Evolutionary conservation across 768 basidiomycete species (phyloP).

Genomic region (Boletus pseudo-olivaceus): DNA sequence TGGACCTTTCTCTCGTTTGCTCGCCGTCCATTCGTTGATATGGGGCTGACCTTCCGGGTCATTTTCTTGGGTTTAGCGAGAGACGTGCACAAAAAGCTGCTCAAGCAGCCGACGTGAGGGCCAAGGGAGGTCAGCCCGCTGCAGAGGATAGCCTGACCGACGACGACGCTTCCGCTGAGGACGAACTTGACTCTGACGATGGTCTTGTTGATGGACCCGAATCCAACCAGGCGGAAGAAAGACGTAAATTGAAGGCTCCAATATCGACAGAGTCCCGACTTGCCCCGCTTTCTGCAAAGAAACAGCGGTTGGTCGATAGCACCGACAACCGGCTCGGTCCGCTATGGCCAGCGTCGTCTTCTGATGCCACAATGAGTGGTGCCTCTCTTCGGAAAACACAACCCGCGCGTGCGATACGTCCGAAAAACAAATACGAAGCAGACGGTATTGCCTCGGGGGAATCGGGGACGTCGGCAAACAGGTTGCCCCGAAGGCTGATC

Average conservation of each 20-base stretch:
- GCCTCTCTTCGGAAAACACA: slow-evolving; percentile 21
- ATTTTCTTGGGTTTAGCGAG: slow-evolving; percentile 38
- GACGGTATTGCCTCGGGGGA: slow-evolving; percentile 21
- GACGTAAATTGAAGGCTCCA: slow-evolving; percentile 23
- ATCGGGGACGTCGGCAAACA: slow-evolving; percentile 11
- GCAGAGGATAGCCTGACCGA: slow-evolving; percentile 29
- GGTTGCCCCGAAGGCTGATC: slow-evolving; percentile 25
- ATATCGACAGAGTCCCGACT: slow-evolving; percentile 18
- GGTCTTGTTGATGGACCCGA: slow-evolving; percentile 23
- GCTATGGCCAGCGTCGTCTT: slow-evolving; percentile 20
- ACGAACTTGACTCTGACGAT: slow-evolving; percentile 38
- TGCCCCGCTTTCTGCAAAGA: slow-evolving; percentile 23
- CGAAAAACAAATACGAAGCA: slow-evolving; percentile 23
- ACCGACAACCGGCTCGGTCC: slow-evolving; percentile 18
- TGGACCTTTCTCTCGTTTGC: not conserved
- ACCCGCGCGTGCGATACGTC: slow-evolving; percentile 24
- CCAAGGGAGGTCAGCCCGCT: slow-evolving; percentile 28
- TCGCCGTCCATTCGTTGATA: slow-evolving; percentile 2
- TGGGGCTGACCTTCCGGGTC: not conserved
- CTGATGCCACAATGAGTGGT: slow-evolving; percentile 12
- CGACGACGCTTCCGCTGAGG: slow-evolving; percentile 32
- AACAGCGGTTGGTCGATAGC: slow-evolving; percentile 16
- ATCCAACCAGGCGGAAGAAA: slow-evolving; percentile 18
- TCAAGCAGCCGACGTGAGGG: slow-evolving; percentile 47
- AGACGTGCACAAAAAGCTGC: slow-evolving; percentile 54